These are phyloP conservation scores for Oenanthe sinensis DNA, from an alignment of 129 eudicot species.

Conservation along the genomic window DNA sequence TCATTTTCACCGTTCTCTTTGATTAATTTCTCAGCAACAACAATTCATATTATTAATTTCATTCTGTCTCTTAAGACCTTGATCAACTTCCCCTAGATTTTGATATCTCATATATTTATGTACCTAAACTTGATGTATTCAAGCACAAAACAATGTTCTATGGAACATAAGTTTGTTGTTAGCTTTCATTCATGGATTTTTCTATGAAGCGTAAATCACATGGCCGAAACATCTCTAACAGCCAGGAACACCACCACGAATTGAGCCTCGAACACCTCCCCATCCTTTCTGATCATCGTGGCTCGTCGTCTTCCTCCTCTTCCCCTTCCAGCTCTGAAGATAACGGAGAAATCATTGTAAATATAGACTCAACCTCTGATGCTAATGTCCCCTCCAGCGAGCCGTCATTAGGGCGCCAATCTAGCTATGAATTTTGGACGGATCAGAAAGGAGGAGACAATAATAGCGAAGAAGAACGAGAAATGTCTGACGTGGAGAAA, in stretches of 20 bases:
- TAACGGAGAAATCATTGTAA: conserved; percentile 27
- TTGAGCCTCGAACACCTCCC: conserved; percentile 21
- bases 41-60: neutral
- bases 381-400: neutral
- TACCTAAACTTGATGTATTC: neutral
- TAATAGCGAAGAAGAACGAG: neutral
- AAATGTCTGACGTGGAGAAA: conserved; percentile 8
- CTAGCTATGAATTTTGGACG: conserved; percentile 17
- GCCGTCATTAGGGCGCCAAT: conserved; percentile 3
- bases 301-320: neutral
- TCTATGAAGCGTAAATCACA: conserved; percentile 19
- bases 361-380: conserved; percentile 20
- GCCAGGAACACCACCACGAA: neutral
- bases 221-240: conserved; percentile 9
- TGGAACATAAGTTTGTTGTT: neutral
- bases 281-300: conserved; percentile 25
- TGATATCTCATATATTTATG: neutral
- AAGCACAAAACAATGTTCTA: neutral
- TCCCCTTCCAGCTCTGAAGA: conserved; percentile 6
- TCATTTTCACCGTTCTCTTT: neutral
- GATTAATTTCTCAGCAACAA: neutral
- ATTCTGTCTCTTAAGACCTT: neutral
- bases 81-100: neutral
- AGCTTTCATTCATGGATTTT: conserved; percentile 17
- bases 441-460: conserved; percentile 8